Percentiles rank a stretch among this genome's conserved stretches.
These are phyloP conservation scores for Candida lessepsii DNA, from an alignment of 805 yeast genomes.

Conservation along the genomic window DNA sequence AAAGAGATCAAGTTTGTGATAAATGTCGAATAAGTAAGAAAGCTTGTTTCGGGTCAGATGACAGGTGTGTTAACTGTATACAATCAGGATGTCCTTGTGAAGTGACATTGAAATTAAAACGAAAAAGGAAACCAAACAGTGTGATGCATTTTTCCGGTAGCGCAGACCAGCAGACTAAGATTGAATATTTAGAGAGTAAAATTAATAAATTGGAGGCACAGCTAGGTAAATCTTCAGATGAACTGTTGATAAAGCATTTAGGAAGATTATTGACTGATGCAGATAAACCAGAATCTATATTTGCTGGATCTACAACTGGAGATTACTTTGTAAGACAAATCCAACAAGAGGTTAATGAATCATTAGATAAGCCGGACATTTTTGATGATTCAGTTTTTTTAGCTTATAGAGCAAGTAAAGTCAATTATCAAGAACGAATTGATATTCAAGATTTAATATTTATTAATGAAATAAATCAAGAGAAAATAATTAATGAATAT, in stretches of 20 bases:
- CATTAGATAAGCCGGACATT: not conserved
- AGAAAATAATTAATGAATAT: not conserved
- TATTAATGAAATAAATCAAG: conserved; percentile 2
- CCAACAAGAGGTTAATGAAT: conserved; percentile 5
- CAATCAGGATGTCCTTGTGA: conserved; percentile 1
- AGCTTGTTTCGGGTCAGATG: conserved; percentile 4
- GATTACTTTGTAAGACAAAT: conserved; percentile 8
- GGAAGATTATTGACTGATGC: conserved; percentile 3
- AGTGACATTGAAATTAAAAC: not conserved
- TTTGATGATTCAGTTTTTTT: conserved; percentile 3
- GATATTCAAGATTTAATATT: not conserved
- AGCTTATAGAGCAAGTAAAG: conserved; percentile 1
- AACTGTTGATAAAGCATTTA: conserved; percentile 2
- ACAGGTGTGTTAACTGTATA: conserved; percentile 1
- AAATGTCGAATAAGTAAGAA: conserved; percentile 2
- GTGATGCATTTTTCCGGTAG: not conserved
- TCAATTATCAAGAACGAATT: conserved; percentile 1
- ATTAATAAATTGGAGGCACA: not conserved
- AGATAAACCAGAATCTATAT: conserved; percentile 2
- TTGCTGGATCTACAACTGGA: conserved; percentile 9
- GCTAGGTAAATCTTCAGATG: not conserved
- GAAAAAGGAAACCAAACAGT: conserved; percentile 3
- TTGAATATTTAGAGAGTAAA: conserved; percentile 1
- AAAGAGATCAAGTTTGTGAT: conserved; percentile 8
- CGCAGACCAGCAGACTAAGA: not conserved